A percentile compares a stretch with the other conserved stretches of the same genome.
Evolutionary conservation across 768 basidiomycete genomes (phyloP).

Genomic region (Mycena pura): DNA sequence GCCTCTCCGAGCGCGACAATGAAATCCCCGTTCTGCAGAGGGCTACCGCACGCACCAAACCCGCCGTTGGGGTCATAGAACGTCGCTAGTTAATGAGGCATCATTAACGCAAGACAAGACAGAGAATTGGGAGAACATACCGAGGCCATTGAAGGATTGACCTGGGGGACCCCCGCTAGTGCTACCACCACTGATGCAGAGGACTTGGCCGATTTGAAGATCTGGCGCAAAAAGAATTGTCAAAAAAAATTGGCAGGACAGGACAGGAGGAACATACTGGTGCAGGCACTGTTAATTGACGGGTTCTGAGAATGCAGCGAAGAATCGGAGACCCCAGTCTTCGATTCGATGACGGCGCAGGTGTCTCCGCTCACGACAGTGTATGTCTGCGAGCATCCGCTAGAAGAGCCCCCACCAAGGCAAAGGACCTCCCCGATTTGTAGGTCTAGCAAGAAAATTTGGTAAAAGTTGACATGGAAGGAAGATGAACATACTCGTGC

Average conservation of each 20-base stretch:
- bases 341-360: slow-evolving; percentile 11
- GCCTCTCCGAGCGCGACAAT: slow-evolving; percentile 14
- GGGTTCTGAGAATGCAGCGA: slow-evolving; percentile 13
- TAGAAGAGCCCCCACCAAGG: neutral
- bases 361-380: slow-evolving; percentile 20
- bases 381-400: slow-evolving; percentile 9
- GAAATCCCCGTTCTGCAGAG: slow-evolving; percentile 9
- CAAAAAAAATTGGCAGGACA: neutral
- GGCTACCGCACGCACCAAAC: slow-evolving; percentile 6
- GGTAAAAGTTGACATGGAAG: neutral
- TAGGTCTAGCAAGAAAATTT: neutral
- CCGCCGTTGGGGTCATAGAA: slow-evolving; percentile 19
- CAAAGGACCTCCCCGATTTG: slow-evolving; percentile 13
- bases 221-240: neutral
- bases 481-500: slow-evolving; percentile 17
- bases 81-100: neutral
- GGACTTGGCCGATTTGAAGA: slow-evolving; percentile 14
- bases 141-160: slow-evolving; percentile 1
- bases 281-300: slow-evolving; percentile 18
- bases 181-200: neutral
- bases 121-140: neutral
- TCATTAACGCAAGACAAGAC: neutral
- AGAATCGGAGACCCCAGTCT: slow-evolving; percentile 9
- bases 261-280: slow-evolving; percentile 12
- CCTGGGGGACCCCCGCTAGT: neutral